Evolutionary conservation across 2,329 filamentous ascomycete genomes (phyloP), one percentile per base, ranked within the genome.

Genomic region (Onygena corvina): DNA sequence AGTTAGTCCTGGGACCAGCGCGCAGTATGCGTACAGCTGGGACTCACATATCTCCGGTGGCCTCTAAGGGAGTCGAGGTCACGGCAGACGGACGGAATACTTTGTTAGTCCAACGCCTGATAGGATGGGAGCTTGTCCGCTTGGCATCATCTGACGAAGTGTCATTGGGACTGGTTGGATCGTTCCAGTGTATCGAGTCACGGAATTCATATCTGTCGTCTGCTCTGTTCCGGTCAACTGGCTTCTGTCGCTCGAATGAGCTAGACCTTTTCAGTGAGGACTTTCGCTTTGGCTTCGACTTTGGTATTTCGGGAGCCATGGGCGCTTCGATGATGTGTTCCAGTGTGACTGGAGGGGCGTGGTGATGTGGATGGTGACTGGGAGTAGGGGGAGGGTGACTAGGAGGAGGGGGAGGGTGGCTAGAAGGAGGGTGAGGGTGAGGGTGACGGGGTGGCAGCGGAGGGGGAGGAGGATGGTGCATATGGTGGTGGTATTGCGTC

Each of bases 91-190:
- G n/a, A 3, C 57, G 48, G 40, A 71, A 72, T 0, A 70, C 62
- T 5, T 57, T 59, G 46, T 60, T 63, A 2, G 69, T 62, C 71
- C 71, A 73, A 56, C 72, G 70, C 7, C 62, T 60, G 47, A 59
- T 54, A 1, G 65, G 65, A 23, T 60, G 58, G 16, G 61, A 64
- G 2, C 60, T 61, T 16, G 27, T 9, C 34, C n/a, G 21, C 47
- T 45, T 38, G 9, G 16, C n/a, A 30, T 35, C 36, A 12, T 34
- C 36, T 12, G 23, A 20, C 5, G 46, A 23, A 9, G 36, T 18
- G 6, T 44, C 27, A 21, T 30, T 31, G 3, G 48, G 46, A 7
- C 42, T 38, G 3, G 40, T 38, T 33, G 25, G 42, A 9, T 42
- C 27, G 4, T 20, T 14, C 36, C 36, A 42, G 21, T 42, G 36